Conservation (phyloP, 23 red algal genomes). For the Pyropia haitanensis region DNA sequence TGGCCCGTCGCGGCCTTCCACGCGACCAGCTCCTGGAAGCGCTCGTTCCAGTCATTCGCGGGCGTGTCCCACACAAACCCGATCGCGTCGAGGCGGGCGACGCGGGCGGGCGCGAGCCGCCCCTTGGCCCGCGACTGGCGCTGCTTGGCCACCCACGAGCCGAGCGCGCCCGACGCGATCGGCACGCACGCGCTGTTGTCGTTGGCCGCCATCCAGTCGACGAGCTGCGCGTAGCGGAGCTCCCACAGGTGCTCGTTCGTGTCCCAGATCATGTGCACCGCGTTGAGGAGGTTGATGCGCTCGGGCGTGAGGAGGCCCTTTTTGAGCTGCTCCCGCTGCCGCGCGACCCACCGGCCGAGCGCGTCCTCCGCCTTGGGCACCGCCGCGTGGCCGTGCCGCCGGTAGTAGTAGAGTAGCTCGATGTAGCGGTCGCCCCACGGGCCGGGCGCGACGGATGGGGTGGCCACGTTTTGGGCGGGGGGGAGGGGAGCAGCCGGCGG, state of each 20-base stretch:
- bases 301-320: conserved; percentile 4
- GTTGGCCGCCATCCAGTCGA: conserved; percentile 32
- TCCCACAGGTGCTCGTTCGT: conserved; percentile 48
- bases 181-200: conserved; percentile 49
- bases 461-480: no score
- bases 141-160: conserved; percentile 63
- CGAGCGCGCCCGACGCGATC: conserved; percentile 44
- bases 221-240: conserved; percentile 32
- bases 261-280: conserved; percentile 59
- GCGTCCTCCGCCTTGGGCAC: conserved; percentile 63
- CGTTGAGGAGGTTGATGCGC: conserved; percentile 25
- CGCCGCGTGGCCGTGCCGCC: conserved; percentile 25
- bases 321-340: conserved; percentile 52
- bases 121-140: conserved; percentile 37
- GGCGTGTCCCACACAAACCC: conserved; percentile 60
- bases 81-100: conserved; percentile 42
- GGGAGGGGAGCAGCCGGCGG: no score
- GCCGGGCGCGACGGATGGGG: no score
- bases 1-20: conserved; percentile 34
- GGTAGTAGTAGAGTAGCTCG: conserved; percentile 39
- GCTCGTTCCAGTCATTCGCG: conserved; percentile 55
- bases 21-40: conserved; percentile 28
- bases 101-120: conserved; percentile 32
- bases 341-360: conserved; percentile 52
- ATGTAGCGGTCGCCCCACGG: conserved; percentile 40